Conservation (phyloP, 2,329 filamentous ascomycete species). For the Scedosporium apiospermum region DNA sequence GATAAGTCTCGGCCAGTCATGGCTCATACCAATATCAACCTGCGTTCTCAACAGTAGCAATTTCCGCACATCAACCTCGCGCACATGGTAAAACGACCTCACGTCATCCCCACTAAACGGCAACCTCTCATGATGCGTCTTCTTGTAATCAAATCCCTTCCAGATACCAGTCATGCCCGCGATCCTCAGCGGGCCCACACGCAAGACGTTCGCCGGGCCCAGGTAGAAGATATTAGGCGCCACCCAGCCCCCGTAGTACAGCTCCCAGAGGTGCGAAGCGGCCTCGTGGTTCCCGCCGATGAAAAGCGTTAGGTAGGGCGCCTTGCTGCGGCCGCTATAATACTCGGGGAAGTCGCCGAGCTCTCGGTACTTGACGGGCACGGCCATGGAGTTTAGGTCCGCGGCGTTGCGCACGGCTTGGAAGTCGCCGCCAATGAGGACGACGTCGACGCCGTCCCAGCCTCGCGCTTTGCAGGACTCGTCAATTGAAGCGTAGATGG, state of each 20-base stretch:
- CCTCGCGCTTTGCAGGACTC: constrained; percentile 58
- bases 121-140: constrained; percentile 73
- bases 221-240: constrained; percentile 96
- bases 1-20: constrained; percentile 86
- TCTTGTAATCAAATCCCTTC: constrained; percentile 83
- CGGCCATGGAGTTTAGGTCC: constrained; percentile 82
- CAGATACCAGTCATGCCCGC: constrained; percentile 89
- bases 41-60: constrained; percentile 76
- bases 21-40: constrained; percentile 83
- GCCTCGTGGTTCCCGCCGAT: constrained; percentile 95
- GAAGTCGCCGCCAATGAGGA: constrained; percentile 96
- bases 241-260: constrained; percentile 95
- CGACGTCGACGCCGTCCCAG: constrained; percentile 70
- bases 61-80: constrained; percentile 86
- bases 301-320: constrained; percentile 87
- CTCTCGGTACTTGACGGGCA: constrained; percentile 76
- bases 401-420: constrained; percentile 79
- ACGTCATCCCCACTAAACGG: constrained; percentile 73
- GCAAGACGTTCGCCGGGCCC: constrained; percentile 82
- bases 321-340: constrained; percentile 67
- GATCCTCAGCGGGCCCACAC: constrained; percentile 76
- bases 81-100: constrained; percentile 77
- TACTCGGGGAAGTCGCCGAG: constrained; percentile 93
- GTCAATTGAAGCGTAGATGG: constrained; percentile 75
- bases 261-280: constrained; percentile 78